phyloP scores from a whole-genome alignment of 2,329 filamentous ascomycete genomes.

The Verticillium albo-atrum region DNA sequence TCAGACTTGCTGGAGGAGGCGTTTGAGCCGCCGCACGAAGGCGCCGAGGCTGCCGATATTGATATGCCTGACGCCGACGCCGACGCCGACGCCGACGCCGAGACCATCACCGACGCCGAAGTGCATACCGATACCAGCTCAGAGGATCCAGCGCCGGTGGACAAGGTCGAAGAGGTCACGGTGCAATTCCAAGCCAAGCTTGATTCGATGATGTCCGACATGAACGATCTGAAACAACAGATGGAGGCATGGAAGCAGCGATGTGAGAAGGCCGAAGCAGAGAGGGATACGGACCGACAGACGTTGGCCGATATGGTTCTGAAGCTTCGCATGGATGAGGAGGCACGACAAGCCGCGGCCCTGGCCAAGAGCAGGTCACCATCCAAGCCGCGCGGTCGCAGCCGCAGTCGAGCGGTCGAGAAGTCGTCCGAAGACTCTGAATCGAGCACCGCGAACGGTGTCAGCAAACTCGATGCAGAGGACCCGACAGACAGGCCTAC shows the following conservation, averaged over 20 bases:
- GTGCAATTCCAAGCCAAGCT: conserved; percentile 62
- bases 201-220: conserved; percentile 72
- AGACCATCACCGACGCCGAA: too few relatives aligned
- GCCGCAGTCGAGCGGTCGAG: conserved; percentile 5
- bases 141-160: conserved; percentile 20
- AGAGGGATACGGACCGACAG: conserved; percentile 67
- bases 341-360: conserved; percentile 41
- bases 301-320: conserved; percentile 84
- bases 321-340: conserved; percentile 68
- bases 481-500: conserved; percentile 34
- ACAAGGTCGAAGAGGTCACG: conserved; percentile 29
- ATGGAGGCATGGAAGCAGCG: conserved; percentile 73
- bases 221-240: conserved; percentile 75
- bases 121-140: background rate
- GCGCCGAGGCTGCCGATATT: conserved; percentile 17
- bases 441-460: background rate
- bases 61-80: conserved; percentile 13
- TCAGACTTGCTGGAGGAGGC: conserved; percentile 38
- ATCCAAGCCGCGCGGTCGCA: conserved; percentile 21
- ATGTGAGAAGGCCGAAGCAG: conserved; percentile 75
- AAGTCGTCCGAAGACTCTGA: background rate
- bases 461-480: conserved; percentile 10
- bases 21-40: conserved; percentile 39
- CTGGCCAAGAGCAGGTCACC: conserved; percentile 34
- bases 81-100: conserved; percentile 10